Base-by-base conservation (phyloP, 202 grass and related monocot genomes). In the Musa balbisiana region DNA sequence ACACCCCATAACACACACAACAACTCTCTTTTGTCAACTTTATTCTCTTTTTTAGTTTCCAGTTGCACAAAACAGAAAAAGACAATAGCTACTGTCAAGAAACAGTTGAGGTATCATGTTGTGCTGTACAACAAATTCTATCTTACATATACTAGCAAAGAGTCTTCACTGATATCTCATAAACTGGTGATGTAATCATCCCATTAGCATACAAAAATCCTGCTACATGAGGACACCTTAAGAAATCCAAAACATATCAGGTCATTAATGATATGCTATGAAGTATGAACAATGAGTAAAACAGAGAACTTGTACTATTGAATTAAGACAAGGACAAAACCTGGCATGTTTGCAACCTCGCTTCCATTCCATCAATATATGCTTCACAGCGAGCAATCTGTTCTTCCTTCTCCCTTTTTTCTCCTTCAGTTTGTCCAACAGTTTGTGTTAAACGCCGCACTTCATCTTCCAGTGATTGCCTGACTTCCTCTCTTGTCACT, bases 401-500 rank as follows among this genome's bases (percentile, higher is more conserved):
- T 24, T 83, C 91, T 90, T 95, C 90, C 69, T 94, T 99, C 78
- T 92, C 91, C 80, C 83, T 82, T 82, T 94, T 99, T 80, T 92
- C 89, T 66, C 75, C 91, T 71, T 95, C 91, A 2, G 73, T 87
- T 85, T 89, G 85, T 69, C 87, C 87, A 78, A 94, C 85, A 53
- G 80, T 84, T 56, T 88, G 82, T 52, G 87, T 89, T 72, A 99
- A 78, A 84, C 81, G 88, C 73, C 85, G 84, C 51, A 99, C 85
- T 84, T 99, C 95, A 88, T 78, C 82, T 59, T 88, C 83, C 73
- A 95, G 87, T 75, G 89, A 89, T 83, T 88, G 79, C 53, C 75
- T 82, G 76, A 83, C 79, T 72, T 90, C 91, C 73, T 93, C 87
- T 19, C 76, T 81, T 70, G 83, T 85, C 74, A 82, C 83, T 67